A percentile compares a stretch with the other conserved stretches of the same genome.
Evolutionary conservation across 805 yeast species (phyloP).

Genomic region (Schwanniomyces polymorphus): DNA sequence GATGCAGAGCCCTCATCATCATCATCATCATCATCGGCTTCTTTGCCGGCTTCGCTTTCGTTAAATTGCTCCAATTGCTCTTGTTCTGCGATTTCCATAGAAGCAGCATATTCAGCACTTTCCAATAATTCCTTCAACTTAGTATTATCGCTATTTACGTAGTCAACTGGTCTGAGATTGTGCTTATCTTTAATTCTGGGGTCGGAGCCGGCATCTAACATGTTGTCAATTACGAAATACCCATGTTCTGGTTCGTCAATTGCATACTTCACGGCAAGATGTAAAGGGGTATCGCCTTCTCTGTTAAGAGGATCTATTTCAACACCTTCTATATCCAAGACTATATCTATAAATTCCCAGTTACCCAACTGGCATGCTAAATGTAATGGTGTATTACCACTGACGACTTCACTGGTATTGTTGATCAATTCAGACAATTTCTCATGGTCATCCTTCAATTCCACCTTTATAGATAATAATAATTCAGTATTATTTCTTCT

Average conservation of each 20-base stretch:
- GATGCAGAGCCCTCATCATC: slow-evolving; percentile 35
- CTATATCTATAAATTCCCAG: slow-evolving; percentile 78
- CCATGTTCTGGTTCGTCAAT: slow-evolving; percentile 85
- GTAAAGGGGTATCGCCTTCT: slow-evolving; percentile 88
- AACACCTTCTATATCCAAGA: slow-evolving; percentile 86
- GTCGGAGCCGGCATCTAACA: slow-evolving; percentile 91
- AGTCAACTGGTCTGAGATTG: slow-evolving; percentile 74
- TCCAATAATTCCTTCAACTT: slow-evolving; percentile 65
- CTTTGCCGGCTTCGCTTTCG: slow-evolving; percentile 25
- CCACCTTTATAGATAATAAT: slow-evolving; percentile 54
- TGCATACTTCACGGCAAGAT: slow-evolving; percentile 76
- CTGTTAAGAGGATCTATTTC: slow-evolving; percentile 82
- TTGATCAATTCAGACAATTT: slow-evolving; percentile 58
- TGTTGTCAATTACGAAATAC: slow-evolving; percentile 68
- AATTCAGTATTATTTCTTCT: slow-evolving; percentile 86
- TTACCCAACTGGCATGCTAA: slow-evolving; percentile 79
- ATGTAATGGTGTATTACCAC: slow-evolving; percentile 81
- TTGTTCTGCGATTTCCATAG: slow-evolving; percentile 31
- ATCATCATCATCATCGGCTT: slow-evolving; percentile 37
- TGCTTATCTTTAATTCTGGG: slow-evolving; percentile 48
- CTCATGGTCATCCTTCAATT: slow-evolving; percentile 37
- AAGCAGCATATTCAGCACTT: slow-evolving; percentile 78
- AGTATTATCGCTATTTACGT: slow-evolving; percentile 55
- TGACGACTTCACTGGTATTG: slow-evolving; percentile 60
- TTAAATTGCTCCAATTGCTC: slow-evolving; percentile 34